Base-by-base conservation (phyloP, 2,329 filamentous ascomycete genomes). In the Daldinia sp. region DNA sequence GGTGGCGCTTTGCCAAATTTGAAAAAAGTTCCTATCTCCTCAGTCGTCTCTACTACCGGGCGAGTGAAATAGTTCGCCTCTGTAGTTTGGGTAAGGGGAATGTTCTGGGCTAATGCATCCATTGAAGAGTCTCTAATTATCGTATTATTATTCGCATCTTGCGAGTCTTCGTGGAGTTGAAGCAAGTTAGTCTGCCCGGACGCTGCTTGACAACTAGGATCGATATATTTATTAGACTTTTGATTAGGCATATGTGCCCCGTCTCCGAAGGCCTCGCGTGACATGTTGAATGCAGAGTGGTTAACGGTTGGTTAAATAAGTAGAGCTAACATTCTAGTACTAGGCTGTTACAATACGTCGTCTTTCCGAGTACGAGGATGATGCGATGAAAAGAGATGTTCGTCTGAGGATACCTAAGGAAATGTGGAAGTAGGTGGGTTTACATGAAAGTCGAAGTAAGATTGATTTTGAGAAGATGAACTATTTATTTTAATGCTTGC, bases 1-100 rank as follows among this genome's bases (percentile, higher is more conserved):
- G 58, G 35, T 35, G 68, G 68, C 10, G 63, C 61, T 30, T 53
- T 70, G 13, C 61, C 65, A 19, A 64, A 72, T 41, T 70, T 67
- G 47, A 73, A 72, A 3, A 45, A 55, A 32, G 61, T 41, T 17
- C 54, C 63, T 32, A 72, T 69, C 48, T 70, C 57, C 3, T 68
- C 49, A 0, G 64, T 51, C 9, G 65, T 59, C 19, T 72, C 70
- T 27, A 52, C 48, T 29, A 49, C 7, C 6, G 68, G 70, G 8
- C 65, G 68, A 8, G 54, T 60, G 25, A 73, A 60, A 23, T 58
- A 66, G 10, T 19, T 43, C 9, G 45, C 21, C 5, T 37, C 48
- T 11, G 21, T 32, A 10, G 41, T 9, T 30, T 57, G 43, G 10
- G 35, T 48, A 10, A 59, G 21, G 11, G 17, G 11, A 11, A 8